Base-by-base conservation (phyloP, 2,329 filamentous ascomycete genomes). In the Exophiala sp. region DNA sequence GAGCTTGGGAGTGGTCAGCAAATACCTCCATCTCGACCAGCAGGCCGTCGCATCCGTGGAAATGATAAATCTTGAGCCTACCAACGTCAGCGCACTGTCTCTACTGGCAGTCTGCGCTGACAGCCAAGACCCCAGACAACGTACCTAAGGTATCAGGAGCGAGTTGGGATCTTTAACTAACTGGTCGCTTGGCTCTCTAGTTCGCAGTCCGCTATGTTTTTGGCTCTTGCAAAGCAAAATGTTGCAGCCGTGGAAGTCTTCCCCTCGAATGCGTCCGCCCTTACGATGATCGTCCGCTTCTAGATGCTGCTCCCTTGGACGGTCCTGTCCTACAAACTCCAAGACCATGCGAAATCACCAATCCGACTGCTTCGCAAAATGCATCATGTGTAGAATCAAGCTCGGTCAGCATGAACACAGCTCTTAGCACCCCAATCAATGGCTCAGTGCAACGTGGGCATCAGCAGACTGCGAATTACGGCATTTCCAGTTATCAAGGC, bases 391-490 rank as follows among this genome's bases (percentile, higher is more conserved):
- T 32, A 45, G 42, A 34, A 34, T n/a, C 23, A 48, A 29, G 48
- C 45, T 37, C 43, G 35, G 53, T 52, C 47, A 58, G 44, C 50
- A 44, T 47, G 40, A 23, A 39, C 19, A 23, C 37, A 35, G 23
- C 43, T 45, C 7, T 27, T 9, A 5, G 11, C 34, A 19, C n/a
- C 39, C 43, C 49, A 49, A 41, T 43, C 50, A 51, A 58, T 56
- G 53, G 50, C 44, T 48, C 48, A 39, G 52, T 59, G 55, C 50
- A 43, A 59, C 55, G 55, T 56, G 55, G 53, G 46, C 39, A 42
- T 27, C 43, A 34, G 27, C 50, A 46, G 42, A 41, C 24, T 40
- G 39, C 52, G 39, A 55, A 55, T 55, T 44, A 54, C 41, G 42
- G 45, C 37, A 35, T 43, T 27, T 45, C 34, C 38, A 34, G 39